A percentile compares a stretch with the other conserved stretches of the same genome.
Conservation (phyloP, 2,329 filamentous ascomycete genomes). For the Diplodia scrobiculata region DNA sequence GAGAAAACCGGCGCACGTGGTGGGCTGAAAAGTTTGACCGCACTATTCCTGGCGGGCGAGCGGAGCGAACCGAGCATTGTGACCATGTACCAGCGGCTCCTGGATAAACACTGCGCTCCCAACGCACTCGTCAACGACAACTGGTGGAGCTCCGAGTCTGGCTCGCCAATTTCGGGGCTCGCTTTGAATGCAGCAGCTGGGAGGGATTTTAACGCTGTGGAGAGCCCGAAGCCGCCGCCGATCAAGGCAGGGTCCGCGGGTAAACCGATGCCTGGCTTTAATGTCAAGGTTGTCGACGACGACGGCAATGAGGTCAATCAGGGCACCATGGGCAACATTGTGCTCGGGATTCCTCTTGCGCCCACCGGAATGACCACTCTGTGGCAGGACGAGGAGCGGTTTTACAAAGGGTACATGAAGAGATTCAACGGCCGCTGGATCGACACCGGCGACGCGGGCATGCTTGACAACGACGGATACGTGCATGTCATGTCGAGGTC, state of each 20-base stretch:
- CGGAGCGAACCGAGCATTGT: conserved; percentile 85
- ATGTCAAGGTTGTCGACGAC: conserved; percentile 82
- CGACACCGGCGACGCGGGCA: conserved; percentile 87
- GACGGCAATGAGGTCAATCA: conserved; percentile 68
- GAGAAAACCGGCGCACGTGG: conserved; percentile 64
- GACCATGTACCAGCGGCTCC: conserved; percentile 73
- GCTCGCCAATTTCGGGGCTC: conserved; percentile 68
- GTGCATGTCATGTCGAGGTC: conserved; percentile 64
- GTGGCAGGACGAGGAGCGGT: conserved; percentile 82
- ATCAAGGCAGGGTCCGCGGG: conserved; percentile 86
- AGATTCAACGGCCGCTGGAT: conserved; percentile 81
- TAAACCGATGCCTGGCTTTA: conserved; percentile 88
- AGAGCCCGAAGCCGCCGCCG: conserved; percentile 53
- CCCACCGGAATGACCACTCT: conserved; percentile 84
- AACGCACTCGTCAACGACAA: conserved; percentile 68
- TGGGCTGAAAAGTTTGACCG: conserved; percentile 71
- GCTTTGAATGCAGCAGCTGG: conserved; percentile 66
- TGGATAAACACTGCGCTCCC: conserved; percentile 65
- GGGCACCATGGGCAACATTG: conserved; percentile 87
- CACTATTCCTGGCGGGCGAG: conserved; percentile 84
- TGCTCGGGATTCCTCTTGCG: conserved; percentile 77
- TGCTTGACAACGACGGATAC: conserved; percentile 74
- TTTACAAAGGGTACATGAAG: conserved; percentile 81
- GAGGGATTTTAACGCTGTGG: conserved; percentile 53
- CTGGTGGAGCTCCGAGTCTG: conserved; percentile 74